phyloP scores from a whole-genome alignment of 2,329 filamentous ascomycete species.

The Neofusicoccum sp. region DNA sequence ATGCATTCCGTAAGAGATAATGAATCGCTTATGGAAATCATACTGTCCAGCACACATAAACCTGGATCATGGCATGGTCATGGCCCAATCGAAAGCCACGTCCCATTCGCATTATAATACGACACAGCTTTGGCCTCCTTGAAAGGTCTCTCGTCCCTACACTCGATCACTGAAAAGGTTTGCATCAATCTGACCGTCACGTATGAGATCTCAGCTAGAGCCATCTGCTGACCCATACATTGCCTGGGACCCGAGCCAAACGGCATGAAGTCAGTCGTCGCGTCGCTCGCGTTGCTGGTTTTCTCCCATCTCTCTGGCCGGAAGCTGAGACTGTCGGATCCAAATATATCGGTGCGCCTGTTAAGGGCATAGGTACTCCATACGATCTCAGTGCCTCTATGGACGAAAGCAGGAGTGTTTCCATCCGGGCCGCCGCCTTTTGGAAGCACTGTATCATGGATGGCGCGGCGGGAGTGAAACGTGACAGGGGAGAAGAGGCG shows the following conservation, averaged over 20 bases:
- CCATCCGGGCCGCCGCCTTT: slow-evolving; percentile 50
- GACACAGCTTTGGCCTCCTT: too few relatives aligned
- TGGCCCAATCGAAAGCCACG: too few relatives aligned
- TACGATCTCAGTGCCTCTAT: slow-evolving; percentile 45
- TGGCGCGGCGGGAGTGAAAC: slow-evolving; percentile 51
- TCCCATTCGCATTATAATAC: too few relatives aligned
- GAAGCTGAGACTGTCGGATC: slow-evolving; percentile 49
- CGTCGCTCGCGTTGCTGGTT: not conserved
- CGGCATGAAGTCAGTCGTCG: slow-evolving; percentile 32
- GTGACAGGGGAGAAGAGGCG: slow-evolving; percentile 56
- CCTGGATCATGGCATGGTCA: too few relatives aligned
- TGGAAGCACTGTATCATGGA: slow-evolving; percentile 46
- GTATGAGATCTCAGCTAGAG: slow-evolving; percentile 22
- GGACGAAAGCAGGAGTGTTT: slow-evolving; percentile 49
- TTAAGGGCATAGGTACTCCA: slow-evolving; percentile 51
- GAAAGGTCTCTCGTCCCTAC: too few relatives aligned
- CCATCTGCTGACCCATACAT: slow-evolving; percentile 31
- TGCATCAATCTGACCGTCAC: slow-evolving; percentile 19
- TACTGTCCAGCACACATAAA: too few relatives aligned
- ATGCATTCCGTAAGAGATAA: too few relatives aligned
- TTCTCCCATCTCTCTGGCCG: slow-evolving; percentile 48
- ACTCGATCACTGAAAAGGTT: slow-evolving; percentile 16
- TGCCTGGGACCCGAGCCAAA: slow-evolving; percentile 39
- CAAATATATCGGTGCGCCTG: slow-evolving; percentile 48
- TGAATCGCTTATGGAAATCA: too few relatives aligned